Base-by-base conservation (phyloP, 2,329 filamentous ascomycete genomes). In the Sporothrix curviconia region DNA sequence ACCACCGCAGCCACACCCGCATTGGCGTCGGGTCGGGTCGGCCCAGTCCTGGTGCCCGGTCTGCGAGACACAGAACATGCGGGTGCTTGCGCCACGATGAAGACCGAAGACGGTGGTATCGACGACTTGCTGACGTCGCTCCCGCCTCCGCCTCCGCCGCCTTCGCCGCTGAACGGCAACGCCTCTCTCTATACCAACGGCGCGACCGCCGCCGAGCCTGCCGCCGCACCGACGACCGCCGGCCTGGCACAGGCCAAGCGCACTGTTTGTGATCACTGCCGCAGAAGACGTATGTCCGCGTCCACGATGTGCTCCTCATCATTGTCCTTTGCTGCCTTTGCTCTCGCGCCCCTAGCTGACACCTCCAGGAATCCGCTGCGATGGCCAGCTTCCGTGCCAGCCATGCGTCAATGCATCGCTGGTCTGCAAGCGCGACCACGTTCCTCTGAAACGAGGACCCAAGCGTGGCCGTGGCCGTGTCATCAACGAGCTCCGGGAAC, bases 361-460 rank as follows among this genome's bases (percentile, higher is more conserved):
- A 28, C 9, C 4, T 11, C 28, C 49, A 76, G 74, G 74, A 61
- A 76, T 77, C 36, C 69, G 74, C 52, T 77, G 75, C 63, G 74
- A 76, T 64, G 74, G 74, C 53, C 64, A 70, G 53, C 72, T 70
- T 50, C 79, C 82, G 4, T 85, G 82, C 71, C 80, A 82, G 68
- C 83, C 84, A 65, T 85, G 82, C 67, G 69, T 76, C 55, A 78
- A 78, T 58, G 80, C 82, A 30, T 76, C 79, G 24, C 74, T 85
- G 60, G 76, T 72, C n/a, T 85, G 82, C 71, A 85, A 82, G 62
- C 81, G 83, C 67, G 83, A 85, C 64, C 81, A 83, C 64, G 78
- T 85, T 43, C 82, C 82, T 14, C 80, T 82, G 68, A 84, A 84
- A 69, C 80, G 84, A 63, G 82, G 82, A 2, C 82, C 82, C 12